Base-by-base conservation (phyloP, 2,329 filamentous ascomycete genomes). In the Verticillium nubilum region DNA sequence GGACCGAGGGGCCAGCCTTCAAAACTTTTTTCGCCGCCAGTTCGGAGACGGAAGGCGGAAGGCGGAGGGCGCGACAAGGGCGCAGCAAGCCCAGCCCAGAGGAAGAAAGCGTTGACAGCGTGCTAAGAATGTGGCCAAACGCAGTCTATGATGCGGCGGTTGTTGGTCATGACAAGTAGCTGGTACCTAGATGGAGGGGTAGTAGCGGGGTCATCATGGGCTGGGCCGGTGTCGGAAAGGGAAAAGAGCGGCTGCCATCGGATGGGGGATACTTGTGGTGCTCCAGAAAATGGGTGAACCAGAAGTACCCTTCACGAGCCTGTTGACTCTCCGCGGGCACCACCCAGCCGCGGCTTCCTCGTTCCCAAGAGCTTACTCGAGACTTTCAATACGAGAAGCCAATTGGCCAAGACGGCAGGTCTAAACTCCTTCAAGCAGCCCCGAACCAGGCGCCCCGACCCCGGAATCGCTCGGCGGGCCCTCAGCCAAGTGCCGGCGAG, bases 161-260 rank as follows among this genome's bases (percentile, higher is more conserved):
- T 59, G 56, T 28, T 56, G 57, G 61, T 60, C 61, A 58, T 62
- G 13, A 53, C 52, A 54, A 26, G 52, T 27, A 28, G 10, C 26
- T 4, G 52, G 52, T 28, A 33, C 26, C 19, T 47, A 5, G 42
- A 47, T 47, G 42, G 42, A 47, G 42, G 42, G 42, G 42, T 19
- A 25, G 42, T 47, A 12, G 42, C 42, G 42, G 42, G 42, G 42
- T 47, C 42, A 12, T 47, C 42, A 19, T 4, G 6, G 19, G n/a
- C 9, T 23, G 42, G 42, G 42, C 42, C 42, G 42, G 42, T 47
- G n/a, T 47, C 42, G 42, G 42, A 47, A 23, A 23, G 42, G 42
- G 42, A 47, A 23, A 31, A 13, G 42, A 23, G 42, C 42, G 42
- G 42, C 42, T 47, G 42, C 42, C 42, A 47, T 47, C 42, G 42